Base-by-base conservation (phyloP, 2,329 filamentous ascomycete genomes). In the Metarhizium brunneum region DNA sequence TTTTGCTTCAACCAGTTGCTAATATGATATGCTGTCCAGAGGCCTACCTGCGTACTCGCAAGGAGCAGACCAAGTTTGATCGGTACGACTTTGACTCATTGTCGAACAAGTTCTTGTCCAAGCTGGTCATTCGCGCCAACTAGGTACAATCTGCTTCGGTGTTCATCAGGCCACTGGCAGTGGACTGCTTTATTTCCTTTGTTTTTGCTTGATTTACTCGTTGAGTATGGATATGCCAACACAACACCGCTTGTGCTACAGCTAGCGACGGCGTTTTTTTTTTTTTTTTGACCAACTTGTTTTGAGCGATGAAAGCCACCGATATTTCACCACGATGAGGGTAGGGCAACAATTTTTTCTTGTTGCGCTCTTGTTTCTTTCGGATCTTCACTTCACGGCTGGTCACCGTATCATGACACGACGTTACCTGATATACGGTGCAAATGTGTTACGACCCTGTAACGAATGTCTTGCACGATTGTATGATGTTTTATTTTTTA, bases 61-160 rank as follows among this genome's bases (percentile, higher is more conserved):
- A 83, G 63, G 85, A 86, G 25, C 25, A 25, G 57, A 84, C 87
- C 66, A 90, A 87, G 72, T 97, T 96, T 71, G 88, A 96, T 76
- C 85, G 89, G 64, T 83, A 87, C 65, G 90, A 97, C 76, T 97
- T 96, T 69, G 92, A 97, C 76, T 94, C 86, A 58, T 75, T 97
- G 68, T 95, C 92, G 54, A 96, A 96, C 79, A 97, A 96, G 78
- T 96, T 97, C 78, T 76, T 96, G 63, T 95, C 92, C 42, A 95
- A 95, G 75, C 83, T 97, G 67, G 92, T 96, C 70, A 96, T 96
- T 71, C 90, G 92, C 65, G 89, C 92, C 66, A 95, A 95, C 76
- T 95, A 56, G 52, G 49, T 48, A 48, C 40, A 29, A 40, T 40
- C 38, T 16, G 13, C 38, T 40, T 40, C 13, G 38, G 8, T 7